phyloP scores from a whole-genome alignment of 2,329 filamentous ascomycete species.

The Epichloe festucae region DNA sequence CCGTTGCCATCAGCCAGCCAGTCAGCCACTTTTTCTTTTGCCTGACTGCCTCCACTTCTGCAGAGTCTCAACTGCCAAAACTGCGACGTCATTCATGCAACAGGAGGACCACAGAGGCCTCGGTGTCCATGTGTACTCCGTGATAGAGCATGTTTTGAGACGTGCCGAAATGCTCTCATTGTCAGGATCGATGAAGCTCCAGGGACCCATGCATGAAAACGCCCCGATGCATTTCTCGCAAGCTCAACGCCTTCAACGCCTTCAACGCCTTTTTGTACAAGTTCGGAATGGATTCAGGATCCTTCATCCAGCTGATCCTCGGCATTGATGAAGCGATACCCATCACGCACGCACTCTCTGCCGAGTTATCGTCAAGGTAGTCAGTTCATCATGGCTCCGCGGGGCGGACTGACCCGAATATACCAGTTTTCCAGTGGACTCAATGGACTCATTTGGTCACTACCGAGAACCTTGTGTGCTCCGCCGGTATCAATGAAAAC shows the following conservation, averaged over 20 bases:
- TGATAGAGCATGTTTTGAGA: constrained; percentile 28
- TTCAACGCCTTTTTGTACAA: constrained; percentile 38
- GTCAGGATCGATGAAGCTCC: constrained; percentile 36
- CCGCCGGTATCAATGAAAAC: too few relatives aligned
- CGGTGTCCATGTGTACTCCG: neutral
- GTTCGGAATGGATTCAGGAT: constrained; percentile 36
- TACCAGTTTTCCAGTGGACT: too few relatives aligned
- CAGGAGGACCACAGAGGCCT: too few relatives aligned
- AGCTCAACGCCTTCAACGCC: constrained; percentile 19
- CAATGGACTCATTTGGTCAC: too few relatives aligned
- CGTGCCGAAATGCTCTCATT: constrained; percentile 42
- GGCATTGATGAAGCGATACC: constrained; percentile 44
- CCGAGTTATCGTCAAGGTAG: too few relatives aligned
- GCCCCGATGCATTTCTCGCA: constrained; percentile 42
- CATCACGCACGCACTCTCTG: constrained; percentile 47
- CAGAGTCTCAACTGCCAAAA: neutral
- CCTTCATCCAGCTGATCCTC: constrained; percentile 25
- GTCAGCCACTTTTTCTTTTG: neutral
- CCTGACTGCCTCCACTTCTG: neutral
- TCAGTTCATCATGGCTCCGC: neutral
- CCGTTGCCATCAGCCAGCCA: too few relatives aligned
- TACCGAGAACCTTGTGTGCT: too few relatives aligned
- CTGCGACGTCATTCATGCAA: too few relatives aligned
- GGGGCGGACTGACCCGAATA: neutral
- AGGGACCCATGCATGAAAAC: constrained; percentile 52